Evolutionary conservation across 1,284 basidiomycete genomes (phyloP).

Genomic region (Cryptococcus sp.): DNA sequence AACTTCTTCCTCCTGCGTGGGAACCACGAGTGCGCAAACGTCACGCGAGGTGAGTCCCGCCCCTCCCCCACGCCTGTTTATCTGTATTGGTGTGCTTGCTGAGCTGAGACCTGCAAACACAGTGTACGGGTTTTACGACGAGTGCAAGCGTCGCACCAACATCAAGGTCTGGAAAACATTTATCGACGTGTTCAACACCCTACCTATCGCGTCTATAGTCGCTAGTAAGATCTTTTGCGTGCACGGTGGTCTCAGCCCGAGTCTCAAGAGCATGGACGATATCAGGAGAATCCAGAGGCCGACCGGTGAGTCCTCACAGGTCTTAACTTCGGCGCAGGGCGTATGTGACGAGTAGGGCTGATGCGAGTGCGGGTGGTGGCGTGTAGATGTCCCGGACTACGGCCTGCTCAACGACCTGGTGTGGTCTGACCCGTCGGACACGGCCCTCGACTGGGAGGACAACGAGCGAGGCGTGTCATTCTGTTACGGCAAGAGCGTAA

Average conservation of each 20-base stretch:
- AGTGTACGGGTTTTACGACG: conserved; percentile 63
- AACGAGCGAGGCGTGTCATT: conserved; percentile 99
- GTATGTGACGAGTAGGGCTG: neutral
- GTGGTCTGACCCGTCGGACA: conserved; percentile 98
- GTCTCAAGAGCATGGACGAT: conserved; percentile 96
- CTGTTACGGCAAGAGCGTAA: conserved; percentile 97
- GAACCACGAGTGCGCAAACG: conserved; percentile 61
- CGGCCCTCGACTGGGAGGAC: conserved; percentile 98
- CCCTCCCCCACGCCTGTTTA: no score
- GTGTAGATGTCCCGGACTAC: conserved; percentile 93
- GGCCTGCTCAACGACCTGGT: conserved; percentile 95
- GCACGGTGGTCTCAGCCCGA: conserved; percentile 97
- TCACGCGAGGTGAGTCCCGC: conserved; percentile 44
- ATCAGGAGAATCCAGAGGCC: conserved; percentile 97
- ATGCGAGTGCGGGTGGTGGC: neutral
- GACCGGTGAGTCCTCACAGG: conserved; percentile 55
- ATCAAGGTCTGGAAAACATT: conserved; percentile 99
- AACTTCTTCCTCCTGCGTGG: conserved; percentile 63
- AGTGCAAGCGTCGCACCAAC: conserved; percentile 94
- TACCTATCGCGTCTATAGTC: conserved; percentile 97
- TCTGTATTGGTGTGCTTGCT: no score
- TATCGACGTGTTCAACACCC: conserved; percentile 98
- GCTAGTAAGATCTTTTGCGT: conserved; percentile 99
- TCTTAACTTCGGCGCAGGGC: neutral
- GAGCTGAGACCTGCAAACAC: conserved; percentile 5